Evolutionary conservation across 2,329 filamentous ascomycete species (phyloP), one percentile per base, ranked within the genome.

Genomic region (Tolypocladium endophyticum): DNA sequence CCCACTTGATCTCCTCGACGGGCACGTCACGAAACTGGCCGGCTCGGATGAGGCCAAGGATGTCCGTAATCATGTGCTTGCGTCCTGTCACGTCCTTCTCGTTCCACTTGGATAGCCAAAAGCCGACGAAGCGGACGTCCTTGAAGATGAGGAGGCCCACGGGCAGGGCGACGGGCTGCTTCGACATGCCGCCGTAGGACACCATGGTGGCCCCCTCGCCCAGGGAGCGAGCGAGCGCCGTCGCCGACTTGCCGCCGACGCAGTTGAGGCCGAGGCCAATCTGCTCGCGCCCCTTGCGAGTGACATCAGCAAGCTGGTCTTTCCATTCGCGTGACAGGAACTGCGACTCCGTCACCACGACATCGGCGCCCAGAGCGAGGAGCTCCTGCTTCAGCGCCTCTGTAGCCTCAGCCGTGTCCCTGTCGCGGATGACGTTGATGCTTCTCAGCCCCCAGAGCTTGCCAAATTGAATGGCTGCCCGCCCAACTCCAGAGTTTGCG

Each of bases 111-210:
- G 89, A 94, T 30, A 97, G 86, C 94, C 94, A 99, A 74, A 97
- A 99, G 5, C 94, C 95, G 62, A 90, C 83, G 69, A 97, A 96
- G 57, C 84, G 81, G 58, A 97, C 81, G 67, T 97, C 86, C 74
- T 93, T 94, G 78, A 99, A 99, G 67, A 99, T 99, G 61, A 97
- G 78, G 65, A 95, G 79, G 0, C 89, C 89, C 0, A 92, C 89
- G 0, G 93, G 91, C 62, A 97, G 75, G 8, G 82, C 80, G 33
- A 97, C 82, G 0, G 93, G 92, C 76, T 96, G 87, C 71, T 89
- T 89, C 39, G 89, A 86, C 94, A 99, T 99, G 57, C 90, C 93
- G 33, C 94, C 94, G 71, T 99, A 99, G 5, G 93, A 96, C 30
- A 99, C 91, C 73, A 97, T 79, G 60, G 88, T 87, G 1, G 84